These are phyloP conservation scores for Globisporangium solare DNA, from an alignment of 352 stramenopile species.

Conservation along the genomic window DNA sequence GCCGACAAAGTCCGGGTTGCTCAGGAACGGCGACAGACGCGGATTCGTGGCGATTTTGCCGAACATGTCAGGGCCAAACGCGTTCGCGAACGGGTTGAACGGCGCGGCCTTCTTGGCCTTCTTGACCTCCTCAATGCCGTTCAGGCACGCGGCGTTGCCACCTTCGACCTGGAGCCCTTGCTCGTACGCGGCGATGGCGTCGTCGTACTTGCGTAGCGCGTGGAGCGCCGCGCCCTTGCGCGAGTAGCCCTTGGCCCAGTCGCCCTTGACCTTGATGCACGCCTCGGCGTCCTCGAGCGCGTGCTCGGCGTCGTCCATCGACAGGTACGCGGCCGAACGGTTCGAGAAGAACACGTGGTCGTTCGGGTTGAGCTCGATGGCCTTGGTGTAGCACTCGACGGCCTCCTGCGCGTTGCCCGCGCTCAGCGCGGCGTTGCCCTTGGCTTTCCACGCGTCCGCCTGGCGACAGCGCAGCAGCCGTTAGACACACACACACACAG, in stretches of 20 bases:
- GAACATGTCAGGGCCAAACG: slow-evolving; percentile 97
- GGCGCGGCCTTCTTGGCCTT: slow-evolving; percentile 73
- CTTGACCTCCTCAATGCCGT: slow-evolving; percentile 92
- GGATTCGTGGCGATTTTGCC: slow-evolving; percentile 89
- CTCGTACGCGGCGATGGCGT: slow-evolving; percentile 81
- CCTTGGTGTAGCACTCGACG: slow-evolving; percentile 96
- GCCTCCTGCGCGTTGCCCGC: slow-evolving; percentile 92
- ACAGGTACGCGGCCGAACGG: slow-evolving; percentile 97
- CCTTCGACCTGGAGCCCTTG: slow-evolving; percentile 90
- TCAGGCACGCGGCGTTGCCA: slow-evolving; percentile 88
- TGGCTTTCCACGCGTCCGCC: slow-evolving; percentile 87
- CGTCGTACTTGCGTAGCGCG: slow-evolving; percentile 84
- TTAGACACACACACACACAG: background rate
- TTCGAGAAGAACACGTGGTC: slow-evolving; percentile 99
- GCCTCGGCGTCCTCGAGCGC: slow-evolving; percentile 96
- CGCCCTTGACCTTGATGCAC: slow-evolving; percentile 93
- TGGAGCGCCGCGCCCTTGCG: slow-evolving; percentile 97
- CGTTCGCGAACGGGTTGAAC: slow-evolving; percentile 86
- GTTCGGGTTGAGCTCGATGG: slow-evolving; percentile 92
- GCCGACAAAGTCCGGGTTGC: slow-evolving; percentile 89
- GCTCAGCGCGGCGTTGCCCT: slow-evolving; percentile 95
- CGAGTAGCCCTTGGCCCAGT: slow-evolving; percentile 97
- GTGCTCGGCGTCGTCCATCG: slow-evolving; percentile 86
- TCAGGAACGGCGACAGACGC: slow-evolving; percentile 82
- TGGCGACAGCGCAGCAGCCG: slow-evolving; percentile 1